These are phyloP conservation scores for Penicillium dipodomyicola DNA, from an alignment of 495 filamentous ascomycete species.

Conservation along the genomic window DNA sequence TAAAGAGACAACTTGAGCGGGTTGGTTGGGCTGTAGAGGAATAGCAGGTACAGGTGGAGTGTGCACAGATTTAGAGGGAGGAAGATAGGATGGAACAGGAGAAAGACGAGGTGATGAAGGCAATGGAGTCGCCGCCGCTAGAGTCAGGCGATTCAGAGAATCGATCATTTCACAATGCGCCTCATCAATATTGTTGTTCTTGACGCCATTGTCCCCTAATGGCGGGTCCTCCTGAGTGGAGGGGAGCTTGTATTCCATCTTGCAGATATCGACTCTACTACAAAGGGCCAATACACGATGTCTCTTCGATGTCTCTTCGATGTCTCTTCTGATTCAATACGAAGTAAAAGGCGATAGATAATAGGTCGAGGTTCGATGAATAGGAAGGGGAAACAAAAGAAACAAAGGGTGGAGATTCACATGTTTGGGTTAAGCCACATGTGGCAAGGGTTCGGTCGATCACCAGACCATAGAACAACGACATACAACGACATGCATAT, in stretches of 20 bases:
- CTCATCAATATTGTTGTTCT: conserved; percentile 20
- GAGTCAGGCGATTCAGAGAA: conserved; percentile 47
- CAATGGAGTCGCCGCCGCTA: conserved; percentile 41
- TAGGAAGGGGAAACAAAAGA: conserved; percentile 1
- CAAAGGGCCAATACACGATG: conserved; percentile 7
- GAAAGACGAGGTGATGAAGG: conserved; percentile 38
- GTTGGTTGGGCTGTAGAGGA: neutral
- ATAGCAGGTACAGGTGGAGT: neutral
- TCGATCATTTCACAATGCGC: conserved; percentile 32
- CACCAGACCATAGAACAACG: conserved; percentile 1
- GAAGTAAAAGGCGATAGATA: neutral
- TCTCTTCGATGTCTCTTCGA: neutral
- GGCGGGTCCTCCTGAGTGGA: conserved; percentile 25
- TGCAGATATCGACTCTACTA: conserved; percentile 17
- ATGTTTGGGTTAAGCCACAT: conserved; percentile 8
- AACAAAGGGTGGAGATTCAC: conserved; percentile 15
- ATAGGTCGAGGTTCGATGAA: conserved; percentile 1
- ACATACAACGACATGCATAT: neutral
- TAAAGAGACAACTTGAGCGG: neutral
- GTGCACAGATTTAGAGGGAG: neutral
- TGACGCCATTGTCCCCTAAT: conserved; percentile 27
- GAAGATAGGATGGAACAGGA: neutral
- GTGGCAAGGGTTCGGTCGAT: conserved; percentile 2
- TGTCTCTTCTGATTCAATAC: neutral
- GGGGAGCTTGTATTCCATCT: conserved; percentile 36